Evolutionary conservation across 345 rosid genomes (phyloP), one percentile per base, ranked within the genome.

Genomic region (Raphanus sativus): DNA sequence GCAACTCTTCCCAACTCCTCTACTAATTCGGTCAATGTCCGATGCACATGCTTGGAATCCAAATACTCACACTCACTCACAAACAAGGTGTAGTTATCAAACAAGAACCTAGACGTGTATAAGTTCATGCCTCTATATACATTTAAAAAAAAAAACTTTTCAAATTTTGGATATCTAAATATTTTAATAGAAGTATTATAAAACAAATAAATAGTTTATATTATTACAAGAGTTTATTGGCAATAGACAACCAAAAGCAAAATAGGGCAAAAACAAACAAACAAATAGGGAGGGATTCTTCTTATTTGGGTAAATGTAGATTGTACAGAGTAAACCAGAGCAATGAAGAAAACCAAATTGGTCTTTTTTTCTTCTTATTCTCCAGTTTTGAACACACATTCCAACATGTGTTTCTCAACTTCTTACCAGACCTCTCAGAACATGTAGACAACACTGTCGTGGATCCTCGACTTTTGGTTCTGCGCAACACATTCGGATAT

Each of bases 401-500:
- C 16, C 10, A 16, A 52, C 6, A 50, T 52, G 59, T 16, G 59
- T 52, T 0, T 52, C 25, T 52, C 45, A 33, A 24, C 73, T 26
- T 45, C 40, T 55, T 54, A 21, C 75, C 60, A 29, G 62, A 71
- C 8, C 64, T 80, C 74, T 80, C 74, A 95, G 80, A 95, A 95
- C 85, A 92, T 95, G 85, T 89, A 92, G 70, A 92, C 96, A 1
- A 92, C 99, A 52, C 97, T 95, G 86, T 95, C 99, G 62, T 95
- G 99, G 74, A 95, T 97, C 82, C 99, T 90, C 0, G 99, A 90
- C 76, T 95, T 95, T 84, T 95, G 99, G 81, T 92, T 93, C 87
- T 93, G 99, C 1, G 99, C 99, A 65, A 95, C 99, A 69, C 99
- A 95, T 79, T 95, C 98, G 0, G 97, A 92, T 75, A 95, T 89